These are phyloP conservation scores for Ophiostoma perfectum DNA, from an alignment of 2,329 filamentous ascomycete species.

Conservation along the genomic window DNA sequence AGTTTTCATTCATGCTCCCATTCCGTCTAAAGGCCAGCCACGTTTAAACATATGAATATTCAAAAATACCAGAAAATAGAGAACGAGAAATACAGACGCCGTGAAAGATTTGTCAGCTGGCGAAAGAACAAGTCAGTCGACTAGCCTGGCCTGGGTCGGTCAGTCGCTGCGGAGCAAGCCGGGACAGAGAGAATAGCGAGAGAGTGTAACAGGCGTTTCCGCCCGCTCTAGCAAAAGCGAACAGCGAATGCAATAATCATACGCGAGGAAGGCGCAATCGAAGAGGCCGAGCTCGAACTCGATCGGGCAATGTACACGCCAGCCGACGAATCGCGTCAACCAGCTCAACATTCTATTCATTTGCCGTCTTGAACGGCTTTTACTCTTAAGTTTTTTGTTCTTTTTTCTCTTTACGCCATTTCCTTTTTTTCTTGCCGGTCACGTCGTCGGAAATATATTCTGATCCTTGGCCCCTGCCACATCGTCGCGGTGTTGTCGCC, in stretches of 20 bases:
- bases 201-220: not conserved
- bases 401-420: not conserved
- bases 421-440: not conserved
- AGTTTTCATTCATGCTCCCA: no score
- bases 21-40: no score
- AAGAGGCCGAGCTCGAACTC: not conserved
- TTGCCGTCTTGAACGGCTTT: not conserved
- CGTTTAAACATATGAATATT: no score
- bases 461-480: not conserved
- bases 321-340: not conserved
- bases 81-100: not conserved
- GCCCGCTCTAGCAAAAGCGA: not conserved
- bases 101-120: not conserved
- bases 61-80: no score
- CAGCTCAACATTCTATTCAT: not conserved
- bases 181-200: not conserved
- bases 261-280: not conserved
- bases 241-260: not conserved
- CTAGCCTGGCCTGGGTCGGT: not conserved
- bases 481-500: not conserved
- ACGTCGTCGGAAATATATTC: not conserved
- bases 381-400: not conserved
- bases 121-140: not conserved
- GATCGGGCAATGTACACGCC: constrained; percentile 5
- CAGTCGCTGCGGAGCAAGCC: constrained; percentile 10